Base-by-base conservation (phyloP, 768 basidiomycete genomes). In the Saitozyma sp. region DNA sequence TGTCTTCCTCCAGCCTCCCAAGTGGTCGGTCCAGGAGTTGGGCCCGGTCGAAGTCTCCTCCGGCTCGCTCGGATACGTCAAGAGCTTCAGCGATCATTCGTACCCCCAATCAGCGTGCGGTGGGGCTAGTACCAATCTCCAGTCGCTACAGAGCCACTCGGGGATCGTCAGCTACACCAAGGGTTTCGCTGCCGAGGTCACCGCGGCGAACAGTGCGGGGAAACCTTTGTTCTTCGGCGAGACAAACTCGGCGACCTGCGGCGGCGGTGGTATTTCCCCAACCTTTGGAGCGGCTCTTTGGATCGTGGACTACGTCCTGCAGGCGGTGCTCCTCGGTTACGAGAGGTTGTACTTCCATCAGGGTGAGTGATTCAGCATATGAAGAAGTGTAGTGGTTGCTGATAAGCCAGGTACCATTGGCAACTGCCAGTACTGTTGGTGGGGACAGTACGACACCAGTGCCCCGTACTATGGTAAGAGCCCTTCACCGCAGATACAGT, bases 191-290 rank as follows among this genome's bases (percentile, higher is more conserved):
- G 57, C 75, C 0, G 81, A 81, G 64, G 81, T 80, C 2, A 56
- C 76, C 37, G 75, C 79, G 14, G 79, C 78, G 1, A 77, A 77
- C 60, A 69, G 61, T 4, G 74, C 70, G 3, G 77, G 79, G 2
- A 80, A 81, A 67, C 68, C 64, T 40, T 79, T 80, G 64, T 80
- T 82, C 66, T 66, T 82, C 6, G 80, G 80, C 11, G 81, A 82
- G 64, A 82, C 81, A 6, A 82, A 82, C 63, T 82, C 81, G 16
- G 81, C 81, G 2, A 82, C 81, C 7, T 81, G 81, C 58, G 81
- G 81, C 9, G 81, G 80, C 37, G 81, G 81, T 20, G 81, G 80
- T 2, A 81, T 82, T 56, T 81, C 80, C 63, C 78, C 81, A 3
- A 82, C 80, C 1, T 81, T 80, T 56, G 81, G 81, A 8, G 81